Evolutionary conservation across 2,329 filamentous ascomycete genomes (phyloP), one percentile per base, ranked within the genome.

Genomic region (Ophiostoma perfectum): DNA sequence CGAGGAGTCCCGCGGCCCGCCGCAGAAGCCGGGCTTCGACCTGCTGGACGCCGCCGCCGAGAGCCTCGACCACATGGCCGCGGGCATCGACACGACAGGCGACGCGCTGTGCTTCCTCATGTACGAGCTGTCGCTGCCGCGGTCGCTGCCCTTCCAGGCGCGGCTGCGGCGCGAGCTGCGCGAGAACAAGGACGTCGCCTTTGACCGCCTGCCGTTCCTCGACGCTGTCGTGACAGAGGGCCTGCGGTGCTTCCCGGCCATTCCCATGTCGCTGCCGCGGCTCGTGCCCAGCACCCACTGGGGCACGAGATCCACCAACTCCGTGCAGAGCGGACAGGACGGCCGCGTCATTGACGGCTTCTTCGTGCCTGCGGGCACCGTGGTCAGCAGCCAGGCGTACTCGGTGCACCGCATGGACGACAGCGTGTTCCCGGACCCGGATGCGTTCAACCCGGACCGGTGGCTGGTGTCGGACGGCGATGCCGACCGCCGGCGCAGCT

Each of bases 401-500:
- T 88, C 86, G 11, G 80, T 87, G 45, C 85, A 89, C 71, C 82
- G 83, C 27, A 79, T 86, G 68, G 84, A 89, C 71, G 76, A 78
- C 11, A 82, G 88, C 68, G 89, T 92, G 1, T 98, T 96, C 75
- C 87, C 89, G 0, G 84, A 93, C 60, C 90, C 93, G 0, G 90
- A 96, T 70, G 78, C 77, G 5, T 97, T 93, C 75, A 82, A 88
- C 66, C 93, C 93, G 0, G 90, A 94, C 68, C 84, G 94, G 72
- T 97, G 93, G 93, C 85, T 97, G 72, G 86, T 84, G 16, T 82
- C 84, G 8, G 84, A 88, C 63, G 92, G 91, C 2, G 91, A 94
- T 73, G 83, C 89, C 70, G 90, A 94, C 73, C 81, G 86, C 69
- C 85, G 85, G 72, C 80, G 85, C 60, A 74, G 86, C 7, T 85